Evolutionary conservation across 495 filamentous ascomycete species (phyloP), one percentile per base, ranked within the genome.

Genomic region (Aspergillus saccharolyticus): DNA sequence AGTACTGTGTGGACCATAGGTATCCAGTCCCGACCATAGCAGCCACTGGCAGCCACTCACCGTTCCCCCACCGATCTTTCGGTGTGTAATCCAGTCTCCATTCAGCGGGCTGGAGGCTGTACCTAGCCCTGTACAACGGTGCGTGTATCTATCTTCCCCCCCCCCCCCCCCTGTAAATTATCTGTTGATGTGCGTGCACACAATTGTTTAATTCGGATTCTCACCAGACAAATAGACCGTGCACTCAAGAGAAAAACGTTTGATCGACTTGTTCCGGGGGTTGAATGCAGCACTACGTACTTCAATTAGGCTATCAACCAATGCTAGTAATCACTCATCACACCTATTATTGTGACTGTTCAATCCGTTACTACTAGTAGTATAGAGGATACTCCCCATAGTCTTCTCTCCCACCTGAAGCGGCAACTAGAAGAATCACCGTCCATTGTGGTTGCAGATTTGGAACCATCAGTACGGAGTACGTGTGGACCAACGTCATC

Each of bases 1-100:
- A 28, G 25, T 28, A 44, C 63, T 68, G 65, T n/a, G n/a, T n/a
- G n/a, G n/a, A n/a, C n/a, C n/a, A n/a, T n/a, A n/a, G n/a, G n/a
- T n/a, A n/a, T 39, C 63, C 63, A 66, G 65, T 62, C 57, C 66
- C 68, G 66, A 54, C 65, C 63, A 55, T 63, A 61, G 52, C 48
- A 44, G 50, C 58, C 57, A 63, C 24, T 65, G 63, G 52, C 48
- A 44, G 50, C 58, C 57, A 63, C 24, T 65, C 24, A 63, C 49
- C 56, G 53, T 43, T 28, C 53, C 48, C 50, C 42, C 56, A 50
- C 55, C 63, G 57, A 57, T 62, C 56, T 65, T 62, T 60, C 63
- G 59, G 59, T 65, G 59, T 54, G 42, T 44, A 58, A 33, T 49
- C 54, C 42, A 60, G 50, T 30, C 33, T 12, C 33, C 10, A 39